Percentiles rank a stretch among this genome's conserved stretches.
These are phyloP conservation scores for Candida argentea DNA, from an alignment of 805 yeast genomes.

Conservation along the genomic window DNA sequence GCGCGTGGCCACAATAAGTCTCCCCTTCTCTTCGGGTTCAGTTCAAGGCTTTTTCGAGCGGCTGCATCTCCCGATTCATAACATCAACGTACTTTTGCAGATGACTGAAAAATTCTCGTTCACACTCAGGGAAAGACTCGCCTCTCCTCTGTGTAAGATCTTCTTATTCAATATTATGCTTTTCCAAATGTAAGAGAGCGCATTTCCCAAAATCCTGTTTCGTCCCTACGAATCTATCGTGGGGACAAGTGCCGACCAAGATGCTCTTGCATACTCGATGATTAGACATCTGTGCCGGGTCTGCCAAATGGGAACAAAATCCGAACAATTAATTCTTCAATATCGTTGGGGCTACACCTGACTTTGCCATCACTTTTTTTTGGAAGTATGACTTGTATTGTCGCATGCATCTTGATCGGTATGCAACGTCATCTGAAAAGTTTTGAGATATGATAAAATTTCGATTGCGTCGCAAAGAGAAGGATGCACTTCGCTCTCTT, in stretches of 20 bases:
- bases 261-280: conserved; percentile 65
- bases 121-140: conserved; percentile 40
- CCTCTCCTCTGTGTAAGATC: conserved; percentile 29
- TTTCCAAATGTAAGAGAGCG: conserved; percentile 64
- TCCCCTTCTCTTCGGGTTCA: conserved; percentile 67
- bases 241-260: conserved; percentile 79
- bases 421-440: too few species aligned
- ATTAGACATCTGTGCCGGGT: conserved; percentile 28
- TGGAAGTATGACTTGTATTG: too few species aligned
- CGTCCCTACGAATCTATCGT: conserved; percentile 72
- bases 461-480: too few species aligned
- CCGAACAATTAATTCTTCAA: too few species aligned
- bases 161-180: conserved; percentile 63
- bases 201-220: conserved; percentile 79
- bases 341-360: too few species aligned
- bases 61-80: conserved; percentile 52
- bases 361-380: too few species aligned
- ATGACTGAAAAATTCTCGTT: conserved; percentile 37
- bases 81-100: conserved; percentile 52
- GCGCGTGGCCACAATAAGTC: conserved; percentile 41
- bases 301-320: too few species aligned
- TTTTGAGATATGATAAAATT: too few species aligned
- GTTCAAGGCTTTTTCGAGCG: conserved; percentile 55
- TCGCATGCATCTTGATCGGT: too few species aligned
- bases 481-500: too few species aligned